These are phyloP conservation scores for Achlya hypogyna DNA, from an alignment of 352 stramenopile genomes.

Conservation along the genomic window DNA sequence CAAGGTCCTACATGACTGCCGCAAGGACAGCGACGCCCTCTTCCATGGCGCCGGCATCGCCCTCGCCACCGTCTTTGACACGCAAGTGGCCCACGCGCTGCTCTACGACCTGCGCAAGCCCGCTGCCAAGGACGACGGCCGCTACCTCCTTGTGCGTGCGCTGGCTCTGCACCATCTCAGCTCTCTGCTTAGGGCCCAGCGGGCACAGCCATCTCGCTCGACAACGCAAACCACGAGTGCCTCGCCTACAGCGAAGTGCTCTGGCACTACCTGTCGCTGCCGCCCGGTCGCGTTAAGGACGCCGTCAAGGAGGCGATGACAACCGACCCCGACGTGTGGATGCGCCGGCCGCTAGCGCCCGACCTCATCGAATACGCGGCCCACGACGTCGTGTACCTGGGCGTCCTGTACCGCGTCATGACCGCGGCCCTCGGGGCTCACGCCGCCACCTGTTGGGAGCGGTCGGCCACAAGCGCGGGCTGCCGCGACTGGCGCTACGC, in stretches of 20 bases:
- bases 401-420: conserved; percentile 6
- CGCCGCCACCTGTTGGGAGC: neutral
- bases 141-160: neutral
- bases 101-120: neutral
- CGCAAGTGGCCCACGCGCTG: neutral
- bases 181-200: neutral
- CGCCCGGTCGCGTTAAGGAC: neutral
- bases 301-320: conserved; percentile 9
- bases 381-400: conserved; percentile 1
- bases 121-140: neutral
- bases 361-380: conserved; percentile 10
- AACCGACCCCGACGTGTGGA: neutral
- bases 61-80: conserved; percentile 10
- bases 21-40: conserved; percentile 12
- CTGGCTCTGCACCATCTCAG: neutral
- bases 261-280: conserved; percentile 2
- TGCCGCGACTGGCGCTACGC: conserved; percentile 6
- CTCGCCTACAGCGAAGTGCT: neutral
- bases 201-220: neutral
- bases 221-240: conserved; percentile 12
- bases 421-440: neutral
- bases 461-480: neutral
- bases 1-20: conserved; percentile 14
- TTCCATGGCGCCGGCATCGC: conserved; percentile 2
- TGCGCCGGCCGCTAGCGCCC: neutral